A percentile compares a stretch with the other conserved stretches of the same genome.
These are phyloP conservation scores for Ammopiptanthus mongolicus DNA, from an alignment of 306 rosid species.

Conservation along the genomic window DNA sequence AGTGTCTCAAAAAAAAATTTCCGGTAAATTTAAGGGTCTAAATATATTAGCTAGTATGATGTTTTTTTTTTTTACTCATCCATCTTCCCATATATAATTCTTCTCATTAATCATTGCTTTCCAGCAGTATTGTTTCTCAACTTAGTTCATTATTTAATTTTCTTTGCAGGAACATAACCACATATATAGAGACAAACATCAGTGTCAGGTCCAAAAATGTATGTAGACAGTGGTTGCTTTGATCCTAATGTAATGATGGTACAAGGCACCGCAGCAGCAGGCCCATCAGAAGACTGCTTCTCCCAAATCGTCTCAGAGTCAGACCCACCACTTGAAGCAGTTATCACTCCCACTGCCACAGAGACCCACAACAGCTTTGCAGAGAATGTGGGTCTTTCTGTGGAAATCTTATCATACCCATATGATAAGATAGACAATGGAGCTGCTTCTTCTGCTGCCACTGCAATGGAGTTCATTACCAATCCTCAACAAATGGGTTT, in stretches of 20 bases:
- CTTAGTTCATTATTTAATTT: not conserved
- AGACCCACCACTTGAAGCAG: not conserved
- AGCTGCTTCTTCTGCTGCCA: not conserved
- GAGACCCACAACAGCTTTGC: not conserved
- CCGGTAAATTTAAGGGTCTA: too few species aligned
- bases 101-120: not conserved
- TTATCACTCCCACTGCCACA: slow-evolving; percentile 3
- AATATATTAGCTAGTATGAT: not conserved
- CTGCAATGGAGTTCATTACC: slow-evolving; percentile 31
- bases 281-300: slow-evolving; percentile 18
- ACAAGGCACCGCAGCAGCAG: not conserved
- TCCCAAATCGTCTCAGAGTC: slow-evolving; percentile 15
- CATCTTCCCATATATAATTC: not conserved
- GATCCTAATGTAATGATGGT: slow-evolving; percentile 21
- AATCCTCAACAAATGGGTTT: slow-evolving; percentile 27
- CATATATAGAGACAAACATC: not conserved
- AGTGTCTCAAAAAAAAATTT: not conserved
- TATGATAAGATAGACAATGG: not conserved
- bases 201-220: slow-evolving; percentile 10
- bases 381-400: slow-evolving; percentile 17
- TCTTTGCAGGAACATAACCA: not conserved
- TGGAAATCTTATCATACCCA: slow-evolving; percentile 15
- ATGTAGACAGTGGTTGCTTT: slow-evolving; percentile 18
- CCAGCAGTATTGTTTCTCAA: too few species aligned
- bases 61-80: not conserved